Evolutionary conservation across 192 early-diverging fungal species (phyloP).

Genomic region (Chytriomyces confervae): DNA sequence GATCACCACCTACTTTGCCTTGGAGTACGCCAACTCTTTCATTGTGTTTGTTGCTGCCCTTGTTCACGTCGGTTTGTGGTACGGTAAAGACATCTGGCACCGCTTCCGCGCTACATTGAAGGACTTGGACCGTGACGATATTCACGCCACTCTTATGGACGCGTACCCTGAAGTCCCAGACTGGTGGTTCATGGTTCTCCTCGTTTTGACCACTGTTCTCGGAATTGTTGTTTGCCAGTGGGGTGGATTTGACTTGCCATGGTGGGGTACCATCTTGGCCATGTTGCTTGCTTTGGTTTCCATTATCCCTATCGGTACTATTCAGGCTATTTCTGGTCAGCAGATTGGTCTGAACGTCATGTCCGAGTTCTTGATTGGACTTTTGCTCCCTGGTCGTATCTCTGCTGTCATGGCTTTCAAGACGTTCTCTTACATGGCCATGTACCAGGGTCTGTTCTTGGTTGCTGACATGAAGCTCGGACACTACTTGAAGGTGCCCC

Average conservation of each 20-base stretch:
- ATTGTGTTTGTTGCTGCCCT: slow-evolving; percentile 71
- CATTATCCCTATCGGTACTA: slow-evolving; percentile 70
- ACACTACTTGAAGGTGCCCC: slow-evolving; percentile 74
- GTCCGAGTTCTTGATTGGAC: slow-evolving; percentile 84
- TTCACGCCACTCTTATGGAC: slow-evolving; percentile 71
- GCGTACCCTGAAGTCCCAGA: slow-evolving; percentile 69
- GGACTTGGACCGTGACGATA: slow-evolving; percentile 44
- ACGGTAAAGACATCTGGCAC: slow-evolving; percentile 69
- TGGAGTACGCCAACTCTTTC: slow-evolving; percentile 70
- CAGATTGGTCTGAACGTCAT: slow-evolving; percentile 82
- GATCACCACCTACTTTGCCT: slow-evolving; percentile 32
- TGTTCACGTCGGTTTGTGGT: slow-evolving; percentile 64
- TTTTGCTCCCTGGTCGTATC: slow-evolving; percentile 76
- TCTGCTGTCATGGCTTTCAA: slow-evolving; percentile 87
- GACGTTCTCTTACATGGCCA: slow-evolving; percentile 77
- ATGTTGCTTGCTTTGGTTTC: slow-evolving; percentile 24
- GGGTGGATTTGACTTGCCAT: slow-evolving; percentile 67
- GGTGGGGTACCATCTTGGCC: slow-evolving; percentile 62
- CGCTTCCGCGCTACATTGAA: slow-evolving; percentile 52
- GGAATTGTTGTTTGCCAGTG: slow-evolving; percentile 29
- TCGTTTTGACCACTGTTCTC: slow-evolving; percentile 48
- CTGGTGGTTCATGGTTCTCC: slow-evolving; percentile 60
- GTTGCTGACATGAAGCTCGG: slow-evolving; percentile 76
- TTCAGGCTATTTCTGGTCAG: slow-evolving; percentile 81
- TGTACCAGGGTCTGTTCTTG: slow-evolving; percentile 78